Percentiles rank a stretch among this genome's conserved stretches.
phyloP scores from a whole-genome alignment of 352 stramenopile species.

The Phytophthora colocasiae region DNA sequence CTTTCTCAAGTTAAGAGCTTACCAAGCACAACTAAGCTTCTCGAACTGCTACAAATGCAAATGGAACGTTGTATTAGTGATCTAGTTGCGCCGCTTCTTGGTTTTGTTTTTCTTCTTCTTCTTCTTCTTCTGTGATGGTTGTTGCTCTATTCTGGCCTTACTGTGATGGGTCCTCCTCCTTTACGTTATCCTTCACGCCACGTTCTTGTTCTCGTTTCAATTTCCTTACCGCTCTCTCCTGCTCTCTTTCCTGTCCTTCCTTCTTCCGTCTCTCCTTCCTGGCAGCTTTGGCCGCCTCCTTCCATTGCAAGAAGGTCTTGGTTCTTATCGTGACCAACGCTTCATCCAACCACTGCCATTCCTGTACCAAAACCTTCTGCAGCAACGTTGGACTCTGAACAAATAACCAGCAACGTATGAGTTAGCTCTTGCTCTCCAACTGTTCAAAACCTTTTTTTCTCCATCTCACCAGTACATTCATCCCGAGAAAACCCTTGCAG shows the following conservation, averaged over 20 bases:
- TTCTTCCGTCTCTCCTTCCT: conserved; percentile 70
- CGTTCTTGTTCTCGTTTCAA: conserved; percentile 46
- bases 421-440: background rate
- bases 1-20: too few species aligned
- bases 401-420: conserved; percentile 16
- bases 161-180: background rate
- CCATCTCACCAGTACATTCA: conserved; percentile 75
- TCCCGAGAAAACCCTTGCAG: conserved; percentile 81
- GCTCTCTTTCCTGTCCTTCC: conserved; percentile 58
- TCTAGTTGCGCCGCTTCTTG: conserved; percentile 31
- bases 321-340: conserved; percentile 59
- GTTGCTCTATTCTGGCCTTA: conserved; percentile 12
- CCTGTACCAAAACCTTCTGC: conserved; percentile 70
- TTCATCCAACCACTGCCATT: conserved; percentile 78
- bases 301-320: conserved; percentile 69
- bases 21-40: too few species aligned
- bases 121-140: conserved; percentile 8
- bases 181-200: conserved; percentile 9
- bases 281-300: too few species aligned
- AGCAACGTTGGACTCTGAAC: conserved; percentile 53
- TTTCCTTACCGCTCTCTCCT: conserved; percentile 47
- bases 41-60: too few species aligned
- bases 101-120: conserved; percentile 26
- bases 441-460: background rate
- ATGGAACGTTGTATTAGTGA: conserved; percentile 10